These are phyloP conservation scores for Talaromyces sp. DNA, from an alignment of 2,329 filamentous ascomycete genomes.

Conservation along the genomic window DNA sequence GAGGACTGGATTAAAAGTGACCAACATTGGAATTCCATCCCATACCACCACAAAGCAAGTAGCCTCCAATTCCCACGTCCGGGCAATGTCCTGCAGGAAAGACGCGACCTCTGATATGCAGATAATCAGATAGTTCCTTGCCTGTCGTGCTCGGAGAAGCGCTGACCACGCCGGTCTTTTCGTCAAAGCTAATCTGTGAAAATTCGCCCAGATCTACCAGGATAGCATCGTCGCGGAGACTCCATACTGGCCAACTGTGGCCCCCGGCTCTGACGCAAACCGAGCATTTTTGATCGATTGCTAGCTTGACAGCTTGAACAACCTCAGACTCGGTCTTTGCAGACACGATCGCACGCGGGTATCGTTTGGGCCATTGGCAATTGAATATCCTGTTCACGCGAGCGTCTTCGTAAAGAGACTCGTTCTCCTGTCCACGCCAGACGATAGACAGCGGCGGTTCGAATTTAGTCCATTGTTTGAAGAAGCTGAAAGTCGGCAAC, in stretches of 20 bases:
- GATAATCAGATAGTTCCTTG: background rate
- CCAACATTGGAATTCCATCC: constrained; percentile 12
- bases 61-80: constrained; percentile 1
- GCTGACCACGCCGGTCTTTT: background rate
- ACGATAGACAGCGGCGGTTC: constrained; percentile 16
- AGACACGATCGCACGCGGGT: constrained; percentile 42
- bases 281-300: constrained; percentile 32
- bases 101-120: background rate
- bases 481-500: background rate
- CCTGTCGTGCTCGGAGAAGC: background rate
- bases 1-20: background rate
- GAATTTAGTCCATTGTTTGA: background rate
- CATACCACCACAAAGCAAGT: constrained; percentile 5
- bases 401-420: constrained; percentile 35
- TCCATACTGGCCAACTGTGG: constrained; percentile 38
- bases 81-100: constrained; percentile 5
- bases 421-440: constrained; percentile 23
- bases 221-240: background rate
- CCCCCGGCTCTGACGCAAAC: constrained; percentile 50
- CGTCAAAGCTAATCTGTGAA: background rate
- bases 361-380: constrained; percentile 37
- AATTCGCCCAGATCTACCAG: constrained; percentile 1
- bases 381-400: constrained; percentile 48
- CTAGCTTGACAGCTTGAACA: constrained; percentile 38
- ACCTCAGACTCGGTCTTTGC: constrained; percentile 37